Evolutionary conservation across 352 stramenopile genomes (phyloP), one percentile per base, ranked within the genome.

Genomic region (Plasmopara halstedii): DNA sequence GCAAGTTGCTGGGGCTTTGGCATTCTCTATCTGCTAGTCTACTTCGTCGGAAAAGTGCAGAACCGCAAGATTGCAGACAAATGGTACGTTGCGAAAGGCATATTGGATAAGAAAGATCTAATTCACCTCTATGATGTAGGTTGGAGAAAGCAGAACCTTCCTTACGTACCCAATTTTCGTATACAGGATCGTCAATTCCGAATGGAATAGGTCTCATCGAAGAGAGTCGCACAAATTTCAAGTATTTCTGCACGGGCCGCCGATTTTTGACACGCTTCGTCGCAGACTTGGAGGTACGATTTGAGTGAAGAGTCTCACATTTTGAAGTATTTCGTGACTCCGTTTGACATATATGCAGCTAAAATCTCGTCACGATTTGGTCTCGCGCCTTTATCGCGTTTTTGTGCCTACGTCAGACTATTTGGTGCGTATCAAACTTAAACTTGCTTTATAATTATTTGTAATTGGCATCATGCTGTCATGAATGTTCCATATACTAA

Each of bases 211-310:
- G 75, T 9, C 50, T 90, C 13, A 62, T 88, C 8, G 75, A 86
- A 29, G 78, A 90, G 46, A 81, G 67, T 48, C 70, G 66, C 50
- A 77, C 56, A 62, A 88, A 85, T 58, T 90, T 73, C 62, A 90
- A 86, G 64, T 90, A 90, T 60, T 90, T 85, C 41, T 90, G 78
- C 67, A 88, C 78, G 1, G 78, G 78, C 14, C 73, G 78, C 29
- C 75, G 78, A 19, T 90, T 86, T 49, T 83, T 80, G 56, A 81
- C 73, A 36, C 75, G 75, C 26, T 78, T 90, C 25, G 58, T 86
- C 18, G 71, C 50, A 0, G 71, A 86, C 42, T 27, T 90, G n/a
- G 49, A 84, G 58, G 73, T 86, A 13, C 17, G 11, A 14, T n/a
- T n/a, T n/a, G n/a, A n/a, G n/a, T n/a, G 19, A 2, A 41, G 5